Percentiles rank a stretch among this genome's conserved stretches.
phyloP scores from a whole-genome alignment of 2,329 filamentous ascomycete species.

The Purpureocillium lavendulum region DNA sequence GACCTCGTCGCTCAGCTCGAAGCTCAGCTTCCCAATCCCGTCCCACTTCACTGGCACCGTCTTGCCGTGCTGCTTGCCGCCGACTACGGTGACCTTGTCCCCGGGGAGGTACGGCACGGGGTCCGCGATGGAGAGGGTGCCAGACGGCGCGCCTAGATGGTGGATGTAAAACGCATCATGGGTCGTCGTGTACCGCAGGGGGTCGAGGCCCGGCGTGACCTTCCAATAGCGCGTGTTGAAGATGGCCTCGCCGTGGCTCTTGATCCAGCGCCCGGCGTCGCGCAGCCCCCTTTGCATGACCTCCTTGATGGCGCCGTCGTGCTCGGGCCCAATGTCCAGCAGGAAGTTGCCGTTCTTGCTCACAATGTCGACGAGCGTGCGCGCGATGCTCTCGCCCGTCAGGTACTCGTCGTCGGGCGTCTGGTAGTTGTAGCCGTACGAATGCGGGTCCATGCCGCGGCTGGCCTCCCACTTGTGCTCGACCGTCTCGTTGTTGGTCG shows the following conservation, averaged over 20 bases:
- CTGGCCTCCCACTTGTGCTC: conserved; percentile 49
- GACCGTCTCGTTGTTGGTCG: conserved; percentile 1
- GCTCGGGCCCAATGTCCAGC: conserved; percentile 45
- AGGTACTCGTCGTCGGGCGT: conserved; percentile 40
- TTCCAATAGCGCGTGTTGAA: conserved; percentile 48
- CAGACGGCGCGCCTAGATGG: conserved; percentile 32
- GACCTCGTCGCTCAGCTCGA: conserved; percentile 22
- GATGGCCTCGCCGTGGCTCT: conserved; percentile 41
- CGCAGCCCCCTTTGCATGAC: conserved; percentile 36
- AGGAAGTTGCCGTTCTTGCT: conserved; percentile 47
- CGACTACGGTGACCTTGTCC: conserved; percentile 37
- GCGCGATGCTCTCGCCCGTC: conserved; percentile 27
- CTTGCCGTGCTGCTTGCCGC: conserved; percentile 15
- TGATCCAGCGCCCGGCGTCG: conserved; percentile 45
- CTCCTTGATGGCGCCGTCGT: conserved; percentile 43
- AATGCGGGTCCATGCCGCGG: conserved; percentile 49
- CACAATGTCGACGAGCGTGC: conserved; percentile 40
- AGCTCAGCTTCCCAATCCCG: conserved; percentile 14
- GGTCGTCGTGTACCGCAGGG: conserved; percentile 41
- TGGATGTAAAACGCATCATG: conserved; percentile 43
- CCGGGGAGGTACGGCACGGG: conserved; percentile 36
- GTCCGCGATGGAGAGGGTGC: conserved; percentile 27
- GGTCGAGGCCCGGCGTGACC: neutral
- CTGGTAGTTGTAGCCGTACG: conserved; percentile 49
- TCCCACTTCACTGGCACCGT: conserved; percentile 10